Percentiles rank a stretch among this genome's conserved stretches.
Evolutionary conservation across 306 rosid species (phyloP).

Genomic region (Nissolia schottii): DNA sequence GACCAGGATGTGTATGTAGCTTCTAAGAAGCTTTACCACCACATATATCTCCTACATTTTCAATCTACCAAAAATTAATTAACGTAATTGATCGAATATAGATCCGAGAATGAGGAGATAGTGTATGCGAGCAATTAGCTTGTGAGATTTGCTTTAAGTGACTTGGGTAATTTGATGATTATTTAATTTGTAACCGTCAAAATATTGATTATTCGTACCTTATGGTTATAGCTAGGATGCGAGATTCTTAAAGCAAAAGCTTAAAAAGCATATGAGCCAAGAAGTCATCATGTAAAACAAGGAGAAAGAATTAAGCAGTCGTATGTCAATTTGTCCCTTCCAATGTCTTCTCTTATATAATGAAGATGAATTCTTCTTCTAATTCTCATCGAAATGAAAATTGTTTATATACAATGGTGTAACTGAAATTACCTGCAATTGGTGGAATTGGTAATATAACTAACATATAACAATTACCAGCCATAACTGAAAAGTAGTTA

Average conservation of each 20-base stretch:
- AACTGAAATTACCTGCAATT: no score
- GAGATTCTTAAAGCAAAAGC: slow-evolving; percentile 43
- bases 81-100: no score
- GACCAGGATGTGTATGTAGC: slow-evolving; percentile 16
- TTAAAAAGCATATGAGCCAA: slow-evolving; percentile 54
- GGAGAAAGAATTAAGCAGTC: slow-evolving; percentile 26
- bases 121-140: neutral
- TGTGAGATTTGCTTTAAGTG: neutral
- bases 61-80: no score
- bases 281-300: slow-evolving; percentile 38
- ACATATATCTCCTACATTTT: neutral
- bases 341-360: neutral
- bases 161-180: neutral
- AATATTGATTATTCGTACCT: neutral
- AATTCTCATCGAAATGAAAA: no score
- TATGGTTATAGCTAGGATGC: slow-evolving; percentile 15
- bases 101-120: neutral
- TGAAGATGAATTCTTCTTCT: no score
- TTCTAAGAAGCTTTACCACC: neutral
- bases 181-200: neutral
- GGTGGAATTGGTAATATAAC: no score
- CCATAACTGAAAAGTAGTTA: no score
- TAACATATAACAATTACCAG: no score
- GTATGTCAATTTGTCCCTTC: slow-evolving; percentile 22
- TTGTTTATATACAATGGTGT: no score